These are phyloP conservation scores for Backusella tuberculispora DNA, from an alignment of 192 early-diverging fungal genomes.

Conservation along the genomic window DNA sequence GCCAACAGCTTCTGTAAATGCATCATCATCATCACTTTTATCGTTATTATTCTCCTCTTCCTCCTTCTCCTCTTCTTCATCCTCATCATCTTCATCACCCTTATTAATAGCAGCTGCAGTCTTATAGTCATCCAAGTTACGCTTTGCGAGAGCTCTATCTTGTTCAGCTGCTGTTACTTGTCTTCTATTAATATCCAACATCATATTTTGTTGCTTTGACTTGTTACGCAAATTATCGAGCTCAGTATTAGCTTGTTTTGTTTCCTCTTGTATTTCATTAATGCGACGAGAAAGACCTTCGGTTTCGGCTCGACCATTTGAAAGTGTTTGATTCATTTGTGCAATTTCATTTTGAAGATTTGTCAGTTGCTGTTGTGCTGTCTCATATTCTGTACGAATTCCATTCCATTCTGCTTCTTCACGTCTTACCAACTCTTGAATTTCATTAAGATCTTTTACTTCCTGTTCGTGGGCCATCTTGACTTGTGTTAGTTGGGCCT, in stretches of 20 bases:
- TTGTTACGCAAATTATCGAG: slow-evolving; percentile 62
- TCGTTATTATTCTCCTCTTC: not conserved
- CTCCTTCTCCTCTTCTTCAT: not conserved
- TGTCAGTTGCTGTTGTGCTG: slow-evolving; percentile 53
- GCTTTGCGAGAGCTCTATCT: slow-evolving; percentile 64
- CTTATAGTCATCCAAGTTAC: slow-evolving; percentile 50
- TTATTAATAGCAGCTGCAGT: slow-evolving; percentile 31
- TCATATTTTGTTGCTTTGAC: slow-evolving; percentile 59
- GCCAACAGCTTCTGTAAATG: not conserved
- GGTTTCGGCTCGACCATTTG: slow-evolving; percentile 52
- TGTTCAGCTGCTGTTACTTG: slow-evolving; percentile 60
- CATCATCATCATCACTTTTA: not conserved
- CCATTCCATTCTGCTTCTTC: slow-evolving; percentile 53
- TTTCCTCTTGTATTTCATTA: slow-evolving; percentile 60
- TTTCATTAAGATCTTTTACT: slow-evolving; percentile 54
- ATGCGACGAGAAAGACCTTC: slow-evolving; percentile 51
- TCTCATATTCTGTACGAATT: slow-evolving; percentile 50
- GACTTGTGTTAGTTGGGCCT: slow-evolving; percentile 56
- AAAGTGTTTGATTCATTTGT: slow-evolving; percentile 47
- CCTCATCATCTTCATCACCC: not conserved
- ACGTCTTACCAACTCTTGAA: slow-evolving; percentile 47
- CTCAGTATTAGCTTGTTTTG: slow-evolving; percentile 48
- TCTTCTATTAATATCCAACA: slow-evolving; percentile 68
- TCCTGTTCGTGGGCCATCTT: slow-evolving; percentile 66
- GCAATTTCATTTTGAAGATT: slow-evolving; percentile 52